Conservation (phyloP, 768 basidiomycete genomes). For the Rhizopogon sp. region DNA sequence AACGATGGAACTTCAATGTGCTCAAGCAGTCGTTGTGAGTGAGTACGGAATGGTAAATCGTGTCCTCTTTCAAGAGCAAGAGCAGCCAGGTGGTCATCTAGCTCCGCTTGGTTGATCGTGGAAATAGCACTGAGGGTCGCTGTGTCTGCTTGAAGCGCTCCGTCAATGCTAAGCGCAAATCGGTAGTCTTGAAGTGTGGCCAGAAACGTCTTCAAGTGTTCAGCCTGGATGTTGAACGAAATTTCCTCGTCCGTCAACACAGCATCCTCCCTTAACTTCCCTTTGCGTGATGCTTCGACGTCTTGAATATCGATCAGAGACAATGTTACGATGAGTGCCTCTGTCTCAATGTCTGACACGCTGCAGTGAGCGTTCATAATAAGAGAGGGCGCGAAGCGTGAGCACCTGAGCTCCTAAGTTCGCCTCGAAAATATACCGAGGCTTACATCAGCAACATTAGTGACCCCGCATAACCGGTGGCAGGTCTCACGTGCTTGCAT, state of each 20-base stretch:
- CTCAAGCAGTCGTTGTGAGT: constrained; percentile 12
- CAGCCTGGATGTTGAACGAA: constrained; percentile 38
- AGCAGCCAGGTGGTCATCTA: constrained; percentile 39
- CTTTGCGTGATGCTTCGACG: constrained; percentile 31
- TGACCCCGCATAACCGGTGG: too few species aligned
- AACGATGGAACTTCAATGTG: neutral
- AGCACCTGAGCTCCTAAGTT: too few species aligned
- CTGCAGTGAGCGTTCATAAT: neutral
- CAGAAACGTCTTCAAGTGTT: constrained; percentile 27
- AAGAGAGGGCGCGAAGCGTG: neutral
- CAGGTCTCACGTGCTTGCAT: too few species aligned
- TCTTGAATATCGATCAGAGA: constrained; percentile 35
- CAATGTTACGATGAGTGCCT: constrained; percentile 37
- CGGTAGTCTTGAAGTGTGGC: constrained; percentile 29
- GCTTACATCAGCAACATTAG: too few species aligned
- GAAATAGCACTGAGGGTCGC: constrained; percentile 25
- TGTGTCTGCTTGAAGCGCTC: constrained; percentile 32
- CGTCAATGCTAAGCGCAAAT: constrained; percentile 38
- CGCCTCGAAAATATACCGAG: too few species aligned
- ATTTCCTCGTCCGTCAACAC: constrained; percentile 38
- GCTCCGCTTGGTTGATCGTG: constrained; percentile 31
- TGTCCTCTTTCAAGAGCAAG: constrained; percentile 29
- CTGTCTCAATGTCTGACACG: constrained; percentile 24
- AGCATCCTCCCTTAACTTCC: constrained; percentile 26
- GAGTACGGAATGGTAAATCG: constrained; percentile 12